Evolutionary conservation across 2,329 filamentous ascomycete genomes (phyloP).

Genomic region (Colletotrichum scovillei): DNA sequence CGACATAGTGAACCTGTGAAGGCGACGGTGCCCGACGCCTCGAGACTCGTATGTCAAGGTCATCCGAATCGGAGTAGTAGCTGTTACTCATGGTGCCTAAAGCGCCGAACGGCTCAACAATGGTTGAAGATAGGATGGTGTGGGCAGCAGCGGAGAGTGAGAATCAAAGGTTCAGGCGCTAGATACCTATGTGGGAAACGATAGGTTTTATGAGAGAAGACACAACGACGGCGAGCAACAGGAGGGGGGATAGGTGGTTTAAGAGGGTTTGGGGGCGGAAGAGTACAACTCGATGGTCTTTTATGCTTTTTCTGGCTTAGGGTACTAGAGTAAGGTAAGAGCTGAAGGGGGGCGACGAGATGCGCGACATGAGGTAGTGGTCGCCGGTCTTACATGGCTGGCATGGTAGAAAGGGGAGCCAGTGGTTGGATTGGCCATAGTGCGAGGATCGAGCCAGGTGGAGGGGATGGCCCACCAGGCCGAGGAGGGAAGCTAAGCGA

Average conservation of each 20-base stretch:
- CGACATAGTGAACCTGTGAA: conserved; percentile 58
- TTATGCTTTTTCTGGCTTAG: conserved; percentile 29
- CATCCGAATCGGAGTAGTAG: conserved; percentile 65
- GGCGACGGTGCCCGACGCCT: conserved; percentile 54
- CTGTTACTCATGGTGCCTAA: conserved; percentile 44
- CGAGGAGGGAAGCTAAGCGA: neutral
- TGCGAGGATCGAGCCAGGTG: neutral
- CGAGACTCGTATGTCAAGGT: conserved; percentile 62
- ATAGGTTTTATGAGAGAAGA: neutral
- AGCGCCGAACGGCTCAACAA: too few relatives aligned
- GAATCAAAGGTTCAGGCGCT: neutral
- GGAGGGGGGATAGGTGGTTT: neutral
- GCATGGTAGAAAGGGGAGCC: neutral
- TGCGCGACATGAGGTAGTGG: neutral
- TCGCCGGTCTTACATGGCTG: neutral
- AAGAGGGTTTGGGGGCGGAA: neutral
- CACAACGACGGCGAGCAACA: neutral
- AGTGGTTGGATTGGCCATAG: conserved; percentile 3
- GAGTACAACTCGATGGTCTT: conserved; percentile 11
- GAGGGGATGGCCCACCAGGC: neutral
- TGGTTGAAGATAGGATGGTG: neutral
- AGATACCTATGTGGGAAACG: neutral
- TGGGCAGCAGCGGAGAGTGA: neutral
- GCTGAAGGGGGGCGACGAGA: conserved; percentile 4
- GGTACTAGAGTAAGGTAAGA: neutral